Evolutionary conservation across 2,329 filamentous ascomycete species (phyloP).

Genomic region (Colletotrichum lindemuthianum): DNA sequence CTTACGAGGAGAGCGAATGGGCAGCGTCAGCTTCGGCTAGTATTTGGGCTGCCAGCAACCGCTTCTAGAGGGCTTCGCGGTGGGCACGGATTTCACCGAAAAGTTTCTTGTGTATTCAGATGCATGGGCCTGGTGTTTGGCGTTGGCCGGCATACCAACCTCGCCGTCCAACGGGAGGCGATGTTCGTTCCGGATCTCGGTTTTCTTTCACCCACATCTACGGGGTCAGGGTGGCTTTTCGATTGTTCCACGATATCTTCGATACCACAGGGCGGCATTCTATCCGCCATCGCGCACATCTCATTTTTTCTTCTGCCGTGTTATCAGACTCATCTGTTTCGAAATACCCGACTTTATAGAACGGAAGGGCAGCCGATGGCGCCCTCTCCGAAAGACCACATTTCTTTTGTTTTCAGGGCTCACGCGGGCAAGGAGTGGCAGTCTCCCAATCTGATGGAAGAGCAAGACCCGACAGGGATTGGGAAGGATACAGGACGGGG

Average conservation of each 20-base stretch:
- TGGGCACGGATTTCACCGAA: conserved; percentile 13
- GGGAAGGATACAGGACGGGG: conserved; percentile 20
- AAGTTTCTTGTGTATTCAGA: conserved; percentile 34
- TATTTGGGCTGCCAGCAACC: conserved; percentile 78
- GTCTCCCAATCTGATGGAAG: conserved; percentile 32
- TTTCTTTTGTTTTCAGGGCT: conserved; percentile 35
- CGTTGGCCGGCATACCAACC: conserved; percentile 28
- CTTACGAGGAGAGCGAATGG: conserved; percentile 95
- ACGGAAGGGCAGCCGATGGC: conserved; percentile 27
- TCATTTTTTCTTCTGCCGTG: conserved; percentile 23
- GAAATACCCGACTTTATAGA: conserved; percentile 38
- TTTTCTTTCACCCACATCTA: conserved; percentile 36
- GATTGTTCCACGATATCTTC: conserved; percentile 36
- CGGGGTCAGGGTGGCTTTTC: conserved; percentile 29
- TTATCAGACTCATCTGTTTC: conserved; percentile 32
- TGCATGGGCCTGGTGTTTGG: conserved; percentile 37
- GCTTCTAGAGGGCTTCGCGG: conserved; percentile 57
- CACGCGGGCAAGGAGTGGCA: conserved; percentile 31
- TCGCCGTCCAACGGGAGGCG: conserved; percentile 18
- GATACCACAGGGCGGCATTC: conserved; percentile 35
- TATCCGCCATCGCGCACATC: conserved; percentile 31
- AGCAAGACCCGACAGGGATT: conserved; percentile 26
- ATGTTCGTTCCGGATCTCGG: conserved; percentile 30
- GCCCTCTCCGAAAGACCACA: conserved; percentile 27
- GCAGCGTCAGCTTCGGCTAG: conserved; percentile 83